A percentile compares a stretch with the other conserved stretches of the same genome.
Conservation (phyloP, 257 asterid genomes). For the Solanum pimpinellifolium region DNA sequence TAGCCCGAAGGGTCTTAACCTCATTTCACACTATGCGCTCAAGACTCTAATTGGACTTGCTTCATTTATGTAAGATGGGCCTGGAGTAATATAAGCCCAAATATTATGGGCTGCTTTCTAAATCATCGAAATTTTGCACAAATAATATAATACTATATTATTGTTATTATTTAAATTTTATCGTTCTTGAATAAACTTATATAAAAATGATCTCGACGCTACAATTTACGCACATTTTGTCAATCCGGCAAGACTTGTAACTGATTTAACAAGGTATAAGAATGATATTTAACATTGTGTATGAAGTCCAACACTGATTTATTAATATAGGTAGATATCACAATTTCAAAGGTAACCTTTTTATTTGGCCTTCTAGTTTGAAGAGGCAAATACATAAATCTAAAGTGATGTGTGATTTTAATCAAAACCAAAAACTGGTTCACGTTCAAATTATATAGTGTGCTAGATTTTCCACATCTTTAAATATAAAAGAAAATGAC, state of each 20-base stretch:
- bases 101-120: neutral
- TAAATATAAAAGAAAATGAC: too few relatives aligned
- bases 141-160: neutral
- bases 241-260: neutral
- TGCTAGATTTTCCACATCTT: too few relatives aligned
- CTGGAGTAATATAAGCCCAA: neutral
- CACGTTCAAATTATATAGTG: too few relatives aligned
- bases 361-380: neutral
- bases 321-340: neutral
- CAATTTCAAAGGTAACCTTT: neutral
- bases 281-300: neutral
- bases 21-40: neutral
- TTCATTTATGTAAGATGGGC: neutral
- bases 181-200: neutral
- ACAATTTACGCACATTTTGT: neutral
- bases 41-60: neutral
- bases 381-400: too few relatives aligned
- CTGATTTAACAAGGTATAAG: neutral
- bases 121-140: neutral
- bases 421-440: too few relatives aligned
- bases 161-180: neutral
- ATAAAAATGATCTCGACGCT: neutral
- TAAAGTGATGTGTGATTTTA: too few relatives aligned
- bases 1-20: neutral
- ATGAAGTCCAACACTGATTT: neutral